Percentiles rank a stretch among this genome's conserved stretches.
These are phyloP conservation scores for Eremothecium gossypii DNA, from an alignment of 1,139 yeast species.

Conservation along the genomic window DNA sequence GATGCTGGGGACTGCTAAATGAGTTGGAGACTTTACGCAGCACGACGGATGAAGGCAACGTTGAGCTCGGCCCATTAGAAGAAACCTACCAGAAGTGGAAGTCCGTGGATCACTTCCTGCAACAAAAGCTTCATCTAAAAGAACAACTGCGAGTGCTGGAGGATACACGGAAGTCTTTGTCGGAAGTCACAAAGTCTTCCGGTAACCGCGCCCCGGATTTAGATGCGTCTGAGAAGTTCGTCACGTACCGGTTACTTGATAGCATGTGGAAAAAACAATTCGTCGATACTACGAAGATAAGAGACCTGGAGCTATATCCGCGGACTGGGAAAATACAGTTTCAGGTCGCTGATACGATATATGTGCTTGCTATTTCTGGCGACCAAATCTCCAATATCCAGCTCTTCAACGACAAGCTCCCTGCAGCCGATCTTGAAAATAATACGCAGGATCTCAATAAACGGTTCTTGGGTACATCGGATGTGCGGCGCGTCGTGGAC, in stretches of 20 bases:
- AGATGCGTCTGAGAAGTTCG: conserved; percentile 5
- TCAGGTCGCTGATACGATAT: conserved; percentile 7
- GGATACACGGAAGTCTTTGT: conserved; percentile 5
- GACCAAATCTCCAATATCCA: conserved; percentile 4
- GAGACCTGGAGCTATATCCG: conserved; percentile 19
- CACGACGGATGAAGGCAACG: conserved; percentile 6
- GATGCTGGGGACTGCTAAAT: conserved; percentile 19
- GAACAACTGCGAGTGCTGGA: conserved; percentile 6
- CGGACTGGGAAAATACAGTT: conserved; percentile 19
- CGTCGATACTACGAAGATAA: conserved; percentile 4
- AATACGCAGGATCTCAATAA: background rate
- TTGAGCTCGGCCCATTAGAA: conserved; percentile 5
- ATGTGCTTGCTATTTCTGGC: conserved; percentile 1
- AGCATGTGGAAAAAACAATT: conserved; percentile 8
- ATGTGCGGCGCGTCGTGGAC: background rate
- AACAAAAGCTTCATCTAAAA: conserved; percentile 4
- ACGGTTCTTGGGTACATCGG: background rate
- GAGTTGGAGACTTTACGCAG: conserved; percentile 18
- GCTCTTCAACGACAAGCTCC: conserved; percentile 4
- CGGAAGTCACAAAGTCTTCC: background rate
- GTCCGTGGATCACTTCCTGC: conserved; percentile 4
- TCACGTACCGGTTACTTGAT: conserved; percentile 6
- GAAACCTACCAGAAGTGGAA: conserved; percentile 7
- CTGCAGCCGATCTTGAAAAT: background rate
- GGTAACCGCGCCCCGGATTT: background rate